Conservation (phyloP, 2,329 filamentous ascomycete genomes). For the Xylaria arbuscula region DNA sequence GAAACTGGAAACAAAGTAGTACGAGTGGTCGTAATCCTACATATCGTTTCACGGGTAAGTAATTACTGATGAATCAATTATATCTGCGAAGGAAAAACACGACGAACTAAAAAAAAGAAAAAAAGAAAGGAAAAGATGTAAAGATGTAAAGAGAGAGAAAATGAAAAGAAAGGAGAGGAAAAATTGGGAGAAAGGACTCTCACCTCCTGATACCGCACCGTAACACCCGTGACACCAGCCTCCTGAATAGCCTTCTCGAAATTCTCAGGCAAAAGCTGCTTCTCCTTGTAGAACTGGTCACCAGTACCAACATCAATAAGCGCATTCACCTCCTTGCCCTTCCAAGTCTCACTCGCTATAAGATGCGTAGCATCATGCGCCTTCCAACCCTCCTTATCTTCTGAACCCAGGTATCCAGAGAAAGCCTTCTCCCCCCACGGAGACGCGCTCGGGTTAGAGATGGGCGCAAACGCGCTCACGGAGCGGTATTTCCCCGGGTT, state of each 20-base stretch:
- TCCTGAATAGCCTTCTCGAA: constrained; percentile 82
- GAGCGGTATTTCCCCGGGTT: constrained; percentile 90
- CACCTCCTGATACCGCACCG: constrained; percentile 83
- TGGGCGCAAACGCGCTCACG: constrained; percentile 90
- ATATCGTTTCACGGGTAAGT: not conserved
- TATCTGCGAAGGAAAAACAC: not conserved
- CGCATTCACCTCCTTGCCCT: constrained; percentile 71
- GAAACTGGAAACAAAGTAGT: constrained; percentile 95
- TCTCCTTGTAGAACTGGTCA: constrained; percentile 96
- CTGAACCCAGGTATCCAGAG: constrained; percentile 81
- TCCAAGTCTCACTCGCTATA: constrained; percentile 75
- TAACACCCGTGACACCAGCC: constrained; percentile 76
- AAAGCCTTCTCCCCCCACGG: constrained; percentile 98
- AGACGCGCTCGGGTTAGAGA: constrained; percentile 84
- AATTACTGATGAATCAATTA: not conserved
- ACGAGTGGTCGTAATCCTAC: constrained; percentile 93
- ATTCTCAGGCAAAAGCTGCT: constrained; percentile 94
- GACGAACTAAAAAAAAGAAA: not conserved
- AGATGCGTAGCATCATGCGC: constrained; percentile 93
- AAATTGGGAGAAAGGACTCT: constrained; percentile 46
- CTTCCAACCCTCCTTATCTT: constrained; percentile 80
- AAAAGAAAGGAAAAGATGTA: not conserved
- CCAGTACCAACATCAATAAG: constrained; percentile 93
- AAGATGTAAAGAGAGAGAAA: not conserved
- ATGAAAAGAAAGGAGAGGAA: not conserved